Base-by-base conservation (phyloP, 2,329 filamentous ascomycete genomes). In the Esteya vermicola region DNA sequence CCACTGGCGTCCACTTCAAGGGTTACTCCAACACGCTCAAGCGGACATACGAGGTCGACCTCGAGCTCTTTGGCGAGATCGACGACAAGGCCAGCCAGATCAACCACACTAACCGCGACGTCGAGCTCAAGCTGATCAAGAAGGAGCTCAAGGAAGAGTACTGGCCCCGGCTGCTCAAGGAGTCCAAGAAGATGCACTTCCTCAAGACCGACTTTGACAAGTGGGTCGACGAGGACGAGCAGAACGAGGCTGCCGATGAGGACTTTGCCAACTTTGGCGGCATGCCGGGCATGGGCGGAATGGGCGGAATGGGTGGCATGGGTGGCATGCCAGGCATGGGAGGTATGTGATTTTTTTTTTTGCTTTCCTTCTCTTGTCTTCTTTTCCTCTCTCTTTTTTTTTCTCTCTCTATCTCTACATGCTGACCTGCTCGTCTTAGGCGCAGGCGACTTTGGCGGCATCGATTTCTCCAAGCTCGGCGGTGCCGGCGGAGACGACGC, bases 141-240 rank as follows among this genome's bases (percentile, higher is more conserved):
- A 95, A 95, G 79, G 86, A 93, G 57, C 72, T 91, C 49, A 84
- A 86, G 64, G 77, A 85, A 56, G 85, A 91, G 64, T 96, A 81
- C 75, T 98, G 91, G 91, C 88, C 88, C 47, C 78, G 91, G 48
- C 73, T 98, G 55, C 72, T 95, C 59, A 95, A 95, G 78, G 84
- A 89, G 45, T 62, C 68, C 51, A 81, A 85, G 72, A 94, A 85
- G 70, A 67, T 84, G 41, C 91, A 96, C 67, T 98, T 86, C 75
- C 65, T 98, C 56, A 50, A 94, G 80, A 96, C 91, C 49, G 82
- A 98, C 67, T 98, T 98, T 54, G 88, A 95, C 70, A 95, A 94
- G 81, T 95, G 88, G 88, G 84, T 94, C 54, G 88, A 95, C 52
- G 85, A 95, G 75, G 88, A 98, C 58, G 91, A 98, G 75, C 91